Conservation (phyloP, 768 basidiomycete genomes). For the Termitomyces sp. region DNA sequence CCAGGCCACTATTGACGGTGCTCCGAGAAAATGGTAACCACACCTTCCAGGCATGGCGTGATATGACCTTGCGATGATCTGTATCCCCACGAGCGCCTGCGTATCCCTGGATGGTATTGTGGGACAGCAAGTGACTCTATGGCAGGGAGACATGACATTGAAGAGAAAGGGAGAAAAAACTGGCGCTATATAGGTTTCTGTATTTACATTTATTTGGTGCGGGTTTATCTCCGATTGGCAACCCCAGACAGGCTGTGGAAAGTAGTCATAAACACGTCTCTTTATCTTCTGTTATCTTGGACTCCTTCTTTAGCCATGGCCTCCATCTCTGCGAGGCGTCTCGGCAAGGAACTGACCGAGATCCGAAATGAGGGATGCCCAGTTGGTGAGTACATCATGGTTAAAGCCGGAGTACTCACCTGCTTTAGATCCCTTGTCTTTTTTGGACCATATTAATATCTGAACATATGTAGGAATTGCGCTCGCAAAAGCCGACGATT, state of each 20-base stretch:
- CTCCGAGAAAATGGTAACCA: slow-evolving; percentile 14
- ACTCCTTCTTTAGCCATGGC: slow-evolving; percentile 33
- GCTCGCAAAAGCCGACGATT: slow-evolving; percentile 70
- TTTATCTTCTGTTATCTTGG: not conserved
- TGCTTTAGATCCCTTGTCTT: not conserved
- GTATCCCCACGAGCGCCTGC: slow-evolving; percentile 69
- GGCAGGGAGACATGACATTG: slow-evolving; percentile 47
- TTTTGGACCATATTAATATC: slow-evolving; percentile 3
- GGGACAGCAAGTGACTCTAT: slow-evolving; percentile 69
- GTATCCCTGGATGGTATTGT: slow-evolving; percentile 30
- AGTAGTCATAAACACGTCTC: not conserved
- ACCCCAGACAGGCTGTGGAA: not conserved
- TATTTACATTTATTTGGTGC: slow-evolving; percentile 12
- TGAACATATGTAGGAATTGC: slow-evolving; percentile 51
- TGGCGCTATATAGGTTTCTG: slow-evolving; percentile 20
- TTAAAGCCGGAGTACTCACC: not conserved
- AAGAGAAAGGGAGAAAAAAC: slow-evolving; percentile 7
- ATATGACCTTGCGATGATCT: slow-evolving; percentile 35
- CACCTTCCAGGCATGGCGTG: slow-evolving; percentile 18
- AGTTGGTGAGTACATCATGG: slow-evolving; percentile 37
- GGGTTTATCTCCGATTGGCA: not conserved
- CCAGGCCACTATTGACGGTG: slow-evolving; percentile 21
- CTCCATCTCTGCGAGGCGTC: slow-evolving; percentile 56
- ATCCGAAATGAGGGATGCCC: slow-evolving; percentile 63
- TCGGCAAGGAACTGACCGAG: slow-evolving; percentile 68